Base-by-base conservation (phyloP, 495 filamentous ascomycete species). In the Achaetomiella virescens region DNA sequence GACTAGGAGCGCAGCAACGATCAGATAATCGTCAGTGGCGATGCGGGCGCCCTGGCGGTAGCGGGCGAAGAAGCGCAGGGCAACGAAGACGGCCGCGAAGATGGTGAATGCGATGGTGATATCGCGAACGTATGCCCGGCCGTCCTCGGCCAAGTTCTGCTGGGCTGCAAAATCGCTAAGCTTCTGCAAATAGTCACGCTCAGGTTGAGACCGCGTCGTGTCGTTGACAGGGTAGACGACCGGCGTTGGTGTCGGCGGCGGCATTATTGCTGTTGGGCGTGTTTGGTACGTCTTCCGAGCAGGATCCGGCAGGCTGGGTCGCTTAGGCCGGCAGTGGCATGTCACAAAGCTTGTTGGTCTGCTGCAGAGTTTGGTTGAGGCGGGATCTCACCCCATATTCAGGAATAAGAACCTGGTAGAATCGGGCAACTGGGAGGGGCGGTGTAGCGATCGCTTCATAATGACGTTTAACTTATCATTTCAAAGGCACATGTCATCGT, bases 161-260 rank as follows among this genome's bases (percentile, higher is more conserved):
- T 52, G 6, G 37, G 37, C 36, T 0, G 49, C 49, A 11, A 52
- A 52, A 2, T 52, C 49, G n/a, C 36, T 52, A 1, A 52, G 27
- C 31, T 42, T 7, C 25, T 42, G 49, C 24, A 52, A 36, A 15
- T 31, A 52, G 20, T 3, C 37, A 0, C 49, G 49, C 37, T 52
- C 49, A 36, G 49, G 22, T 21, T 31, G 36, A 24, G 49, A 52
- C 9, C 49, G 14, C 10, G 49, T 29, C 3, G 25, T 52, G 17
- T 52, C 49, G 49, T 52, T 33, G 49, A 52, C 49, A 4, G 49
- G 49, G 27, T 52, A 52, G 6, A 52, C 49, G 8, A 21, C 49
- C 22, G 49, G 29, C 8, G 49, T 42, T 24, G 37, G 49, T 31
- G 37, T 52, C 11, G 49, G 24, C n/a, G 49, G 11, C 6, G 17